phyloP scores from a whole-genome alignment of 352 stramenopile species.

The Globisporangium iwayamae region DNA sequence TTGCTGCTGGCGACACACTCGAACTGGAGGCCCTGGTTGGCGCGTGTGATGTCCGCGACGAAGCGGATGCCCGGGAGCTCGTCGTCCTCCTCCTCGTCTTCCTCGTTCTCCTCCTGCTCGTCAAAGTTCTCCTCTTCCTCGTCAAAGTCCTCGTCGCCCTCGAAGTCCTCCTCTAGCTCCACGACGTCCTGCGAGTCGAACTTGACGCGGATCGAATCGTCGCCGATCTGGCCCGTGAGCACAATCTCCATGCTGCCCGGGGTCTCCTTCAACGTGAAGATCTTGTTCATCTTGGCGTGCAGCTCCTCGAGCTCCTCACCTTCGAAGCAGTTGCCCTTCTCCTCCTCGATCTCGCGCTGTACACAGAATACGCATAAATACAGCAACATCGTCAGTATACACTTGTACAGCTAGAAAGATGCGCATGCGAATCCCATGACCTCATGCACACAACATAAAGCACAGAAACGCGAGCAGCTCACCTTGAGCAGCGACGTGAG shows the following conservation, averaged over 20 bases:
- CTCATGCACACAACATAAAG: neutral
- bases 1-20: slow-evolving; percentile 81
- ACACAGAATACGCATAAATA: neutral
- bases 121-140: slow-evolving; percentile 33
- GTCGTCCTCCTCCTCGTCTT: slow-evolving; percentile 62
- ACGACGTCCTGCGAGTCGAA: slow-evolving; percentile 78
- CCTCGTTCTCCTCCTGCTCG: slow-evolving; percentile 28
- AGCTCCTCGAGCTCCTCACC: slow-evolving; percentile 67
- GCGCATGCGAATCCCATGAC: neutral
- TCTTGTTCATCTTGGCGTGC: slow-evolving; percentile 58
- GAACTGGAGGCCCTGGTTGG: slow-evolving; percentile 77
- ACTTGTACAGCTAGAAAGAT: neutral
- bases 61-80: slow-evolving; percentile 78
- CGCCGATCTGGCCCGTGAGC: slow-evolving; percentile 46
- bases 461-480: neutral
- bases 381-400: neutral
- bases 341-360: slow-evolving; percentile 72
- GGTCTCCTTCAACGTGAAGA: slow-evolving; percentile 63
- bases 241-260: slow-evolving; percentile 63
- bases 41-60: slow-evolving; percentile 62
- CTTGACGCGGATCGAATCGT: slow-evolving; percentile 66
- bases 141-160: slow-evolving; percentile 45
- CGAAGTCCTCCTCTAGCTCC: slow-evolving; percentile 64
- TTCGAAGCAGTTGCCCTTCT: slow-evolving; percentile 85
- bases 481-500: slow-evolving; percentile 41